These are phyloP conservation scores for Lolium rigidum DNA, from an alignment of 176 grass and related monocot species.

Conservation along the genomic window DNA sequence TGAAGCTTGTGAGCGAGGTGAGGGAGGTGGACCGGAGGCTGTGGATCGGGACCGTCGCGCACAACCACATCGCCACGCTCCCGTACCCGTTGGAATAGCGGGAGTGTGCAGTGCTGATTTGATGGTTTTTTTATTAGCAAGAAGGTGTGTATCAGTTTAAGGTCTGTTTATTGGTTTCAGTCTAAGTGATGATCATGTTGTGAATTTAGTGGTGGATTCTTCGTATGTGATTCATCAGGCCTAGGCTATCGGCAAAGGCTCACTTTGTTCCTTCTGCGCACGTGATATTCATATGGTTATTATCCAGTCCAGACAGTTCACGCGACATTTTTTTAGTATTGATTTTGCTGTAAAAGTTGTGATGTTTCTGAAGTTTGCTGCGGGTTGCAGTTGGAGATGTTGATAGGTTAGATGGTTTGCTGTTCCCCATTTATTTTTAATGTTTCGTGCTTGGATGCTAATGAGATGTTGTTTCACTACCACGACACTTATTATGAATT, in stretches of 20 bases:
- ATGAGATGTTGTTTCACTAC: too few species aligned
- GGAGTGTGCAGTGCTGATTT: neutral
- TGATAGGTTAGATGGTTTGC: too few species aligned
- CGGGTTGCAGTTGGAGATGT: too few species aligned
- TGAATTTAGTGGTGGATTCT: neutral
- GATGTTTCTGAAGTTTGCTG: too few species aligned
- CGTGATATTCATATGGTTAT: neutral
- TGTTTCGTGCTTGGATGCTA: too few species aligned
- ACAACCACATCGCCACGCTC: conserved; percentile 84
- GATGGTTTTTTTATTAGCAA: neutral
- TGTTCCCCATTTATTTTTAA: too few species aligned
- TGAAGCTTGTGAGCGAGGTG: conserved; percentile 89
- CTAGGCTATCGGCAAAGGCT: neutral
- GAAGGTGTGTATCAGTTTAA: neutral
- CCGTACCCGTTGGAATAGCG: conserved; percentile 58
- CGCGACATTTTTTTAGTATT: too few species aligned
- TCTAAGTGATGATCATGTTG: neutral
- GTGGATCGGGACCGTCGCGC: conserved; percentile 91
- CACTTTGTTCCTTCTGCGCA: neutral
- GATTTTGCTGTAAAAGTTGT: too few species aligned
- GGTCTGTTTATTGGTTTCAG: neutral
- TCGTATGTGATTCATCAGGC: neutral
- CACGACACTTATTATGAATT: too few species aligned
- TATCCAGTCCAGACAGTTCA: neutral
- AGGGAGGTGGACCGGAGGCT: conserved; percentile 75